Evolutionary conservation across 208 protist genomes (phyloP).

Genomic region (Trypanosoma theileri): DNA sequence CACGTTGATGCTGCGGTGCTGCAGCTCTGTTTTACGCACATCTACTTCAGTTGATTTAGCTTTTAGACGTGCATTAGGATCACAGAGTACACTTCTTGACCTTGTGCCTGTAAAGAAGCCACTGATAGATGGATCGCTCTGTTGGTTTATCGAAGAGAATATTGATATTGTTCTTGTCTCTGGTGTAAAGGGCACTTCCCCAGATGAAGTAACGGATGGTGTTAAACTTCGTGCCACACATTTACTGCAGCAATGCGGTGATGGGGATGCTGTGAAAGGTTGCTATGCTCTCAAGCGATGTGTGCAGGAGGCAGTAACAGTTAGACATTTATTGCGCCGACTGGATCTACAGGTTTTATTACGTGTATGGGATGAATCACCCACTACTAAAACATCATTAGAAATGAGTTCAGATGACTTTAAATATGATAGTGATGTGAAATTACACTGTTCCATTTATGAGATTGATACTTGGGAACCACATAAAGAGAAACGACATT

Average conservation of each 20-base stretch:
- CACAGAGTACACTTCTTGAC: conserved; percentile 26
- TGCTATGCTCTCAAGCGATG: conserved; percentile 6
- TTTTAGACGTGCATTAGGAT: conserved; percentile 23
- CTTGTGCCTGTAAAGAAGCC: conserved; percentile 34
- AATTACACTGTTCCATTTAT: conserved; percentile 24
- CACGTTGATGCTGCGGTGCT: conserved; percentile 19
- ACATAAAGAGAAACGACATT: conserved; percentile 10
- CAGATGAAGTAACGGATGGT: conserved; percentile 17
- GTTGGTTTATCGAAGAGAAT: conserved; percentile 29
- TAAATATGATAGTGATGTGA: neutral
- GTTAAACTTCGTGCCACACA: conserved; percentile 20
- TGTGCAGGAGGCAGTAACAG: conserved; percentile 2
- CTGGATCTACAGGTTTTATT: conserved; percentile 27
- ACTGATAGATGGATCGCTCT: conserved; percentile 26
- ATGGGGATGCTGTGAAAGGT: conserved; percentile 24
- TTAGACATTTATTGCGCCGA: conserved; percentile 1
- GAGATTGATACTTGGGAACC: conserved; percentile 31
- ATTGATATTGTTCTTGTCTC: conserved; percentile 33
- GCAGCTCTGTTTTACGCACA: conserved; percentile 13
- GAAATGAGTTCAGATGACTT: too few relatives aligned
- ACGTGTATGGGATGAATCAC: conserved; percentile 2
- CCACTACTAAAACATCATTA: neutral
- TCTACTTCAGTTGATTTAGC: neutral
- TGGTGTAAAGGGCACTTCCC: conserved; percentile 24
- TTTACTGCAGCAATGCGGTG: conserved; percentile 19